Percentiles rank a stretch among this genome's conserved stretches.
These are phyloP conservation scores for Nepenthes gracilis DNA, from an alignment of 148 eudicot species.

Conservation along the genomic window DNA sequence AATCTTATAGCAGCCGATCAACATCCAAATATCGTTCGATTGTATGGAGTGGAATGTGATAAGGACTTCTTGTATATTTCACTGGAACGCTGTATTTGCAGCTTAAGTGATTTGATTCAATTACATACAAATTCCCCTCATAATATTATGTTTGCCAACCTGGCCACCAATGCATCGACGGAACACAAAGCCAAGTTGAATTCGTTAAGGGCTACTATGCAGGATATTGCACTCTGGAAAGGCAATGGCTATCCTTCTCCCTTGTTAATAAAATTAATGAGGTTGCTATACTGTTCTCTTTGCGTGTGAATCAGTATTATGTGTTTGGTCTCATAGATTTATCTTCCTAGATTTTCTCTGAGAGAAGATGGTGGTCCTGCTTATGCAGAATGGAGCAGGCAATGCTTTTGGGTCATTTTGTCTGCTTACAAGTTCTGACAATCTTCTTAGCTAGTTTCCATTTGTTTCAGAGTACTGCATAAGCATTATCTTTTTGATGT, in stretches of 20 bases:
- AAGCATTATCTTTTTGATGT: too few relatives aligned
- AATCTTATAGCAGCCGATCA: conserved; percentile 85
- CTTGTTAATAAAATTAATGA: conserved; percentile 59
- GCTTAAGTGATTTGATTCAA: conserved; percentile 59
- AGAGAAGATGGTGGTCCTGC: background rate
- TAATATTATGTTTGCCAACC: conserved; percentile 12
- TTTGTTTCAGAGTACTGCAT: too few relatives aligned
- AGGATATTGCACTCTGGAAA: conserved; percentile 54
- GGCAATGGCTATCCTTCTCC: conserved; percentile 70
- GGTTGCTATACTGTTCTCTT: conserved; percentile 27
- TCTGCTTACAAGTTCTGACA: too few relatives aligned
- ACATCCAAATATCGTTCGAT: conserved; percentile 84
- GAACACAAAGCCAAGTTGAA: conserved; percentile 27
- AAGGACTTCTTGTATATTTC: conserved; percentile 77
- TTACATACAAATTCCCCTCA: conserved; percentile 21
- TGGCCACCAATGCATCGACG: conserved; percentile 16
- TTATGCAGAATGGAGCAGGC: too few relatives aligned
- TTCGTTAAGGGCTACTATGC: conserved; percentile 34
- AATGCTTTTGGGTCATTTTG: too few relatives aligned
- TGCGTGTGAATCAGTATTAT: background rate
- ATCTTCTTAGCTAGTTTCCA: too few relatives aligned
- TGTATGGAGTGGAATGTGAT: conserved; percentile 87
- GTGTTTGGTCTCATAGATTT: background rate
- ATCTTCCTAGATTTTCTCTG: background rate
- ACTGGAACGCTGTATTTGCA: conserved; percentile 79